These are phyloP conservation scores for Sporothrix humicola DNA, from an alignment of 2,329 filamentous ascomycete genomes.

Conservation along the genomic window DNA sequence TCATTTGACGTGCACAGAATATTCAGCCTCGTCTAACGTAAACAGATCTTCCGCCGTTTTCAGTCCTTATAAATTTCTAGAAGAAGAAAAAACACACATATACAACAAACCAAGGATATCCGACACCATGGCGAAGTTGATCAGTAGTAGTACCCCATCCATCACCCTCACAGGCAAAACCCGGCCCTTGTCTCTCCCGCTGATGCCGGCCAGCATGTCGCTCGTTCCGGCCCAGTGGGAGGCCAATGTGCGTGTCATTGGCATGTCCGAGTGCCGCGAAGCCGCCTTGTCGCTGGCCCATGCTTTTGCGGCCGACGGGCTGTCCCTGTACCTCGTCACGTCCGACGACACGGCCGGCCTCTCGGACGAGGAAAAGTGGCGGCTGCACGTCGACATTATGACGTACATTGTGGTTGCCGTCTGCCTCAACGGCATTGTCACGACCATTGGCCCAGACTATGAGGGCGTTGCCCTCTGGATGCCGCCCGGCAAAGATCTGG, in stretches of 20 bases:
- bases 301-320: conserved; percentile 76
- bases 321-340: conserved; percentile 72
- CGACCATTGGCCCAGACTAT: conserved; percentile 75
- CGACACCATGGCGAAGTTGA: conserved; percentile 53
- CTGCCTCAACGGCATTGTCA: conserved; percentile 74
- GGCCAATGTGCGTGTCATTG: conserved; percentile 65
- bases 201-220: conserved; percentile 43
- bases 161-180: not conserved
- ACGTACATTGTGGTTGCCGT: conserved; percentile 79
- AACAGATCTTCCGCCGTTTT: not conserved
- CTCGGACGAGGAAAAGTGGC: conserved; percentile 72
- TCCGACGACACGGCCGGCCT: conserved; percentile 65
- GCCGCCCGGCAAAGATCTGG: conserved; percentile 74
- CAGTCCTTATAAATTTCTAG: not conserved
- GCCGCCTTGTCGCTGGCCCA: conserved; percentile 75
- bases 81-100: not conserved
- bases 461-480: conserved; percentile 83
- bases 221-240: conserved; percentile 61
- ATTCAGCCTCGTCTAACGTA: too few species aligned
- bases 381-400: conserved; percentile 77
- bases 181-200: not conserved
- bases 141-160: conserved; percentile 39
- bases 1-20: too few species aligned
- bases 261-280: conserved; percentile 70
- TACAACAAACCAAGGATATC: not conserved